A percentile compares a stretch with the other conserved stretches of the same genome.
These are phyloP conservation scores for Ustilago trichophora DNA, from an alignment of 1,284 basidiomycete species.

Conservation along the genomic window DNA sequence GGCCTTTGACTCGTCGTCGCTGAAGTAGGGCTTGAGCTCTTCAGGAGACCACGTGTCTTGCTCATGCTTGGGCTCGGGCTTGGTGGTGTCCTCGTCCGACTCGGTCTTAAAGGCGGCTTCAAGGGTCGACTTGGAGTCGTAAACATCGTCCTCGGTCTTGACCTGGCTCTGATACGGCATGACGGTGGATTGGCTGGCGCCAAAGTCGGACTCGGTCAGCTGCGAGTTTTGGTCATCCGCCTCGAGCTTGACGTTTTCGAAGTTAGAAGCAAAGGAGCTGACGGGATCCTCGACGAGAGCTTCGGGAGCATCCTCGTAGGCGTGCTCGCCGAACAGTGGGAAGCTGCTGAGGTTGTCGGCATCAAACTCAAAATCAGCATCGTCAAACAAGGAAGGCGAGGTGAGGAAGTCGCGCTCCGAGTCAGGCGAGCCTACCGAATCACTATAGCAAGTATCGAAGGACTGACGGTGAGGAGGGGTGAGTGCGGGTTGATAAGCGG, in stretches of 20 bases:
- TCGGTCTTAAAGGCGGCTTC: conserved; percentile 36
- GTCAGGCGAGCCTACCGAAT: conserved; percentile 41
- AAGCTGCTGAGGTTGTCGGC: conserved; percentile 21
- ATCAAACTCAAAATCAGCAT: conserved; percentile 42
- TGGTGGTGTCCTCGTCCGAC: conserved; percentile 1
- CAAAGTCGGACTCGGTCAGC: conserved; percentile 11
- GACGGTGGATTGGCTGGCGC: conserved; percentile 36
- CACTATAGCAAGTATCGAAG: conserved; percentile 36
- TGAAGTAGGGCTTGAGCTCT: conserved; percentile 36
- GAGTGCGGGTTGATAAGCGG: conserved; percentile 10
- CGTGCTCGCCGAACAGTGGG: conserved; percentile 31
- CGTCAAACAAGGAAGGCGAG: conserved; percentile 44
- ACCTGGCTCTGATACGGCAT: conserved; percentile 23
- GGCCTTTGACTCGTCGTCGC: conserved; percentile 22
- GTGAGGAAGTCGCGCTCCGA: conserved; percentile 47
- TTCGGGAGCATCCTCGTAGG: conserved; percentile 22
- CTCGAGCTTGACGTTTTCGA: conserved; percentile 44
- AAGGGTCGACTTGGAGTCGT: conserved; percentile 16
- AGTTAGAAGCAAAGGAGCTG: conserved; percentile 13
- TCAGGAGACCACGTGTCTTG: conserved; percentile 12
- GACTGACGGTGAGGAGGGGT: conserved; percentile 37
- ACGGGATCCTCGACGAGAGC: conserved; percentile 10
- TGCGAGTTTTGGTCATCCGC: conserved; percentile 24
- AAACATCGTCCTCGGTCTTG: conserved; percentile 30
- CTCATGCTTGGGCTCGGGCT: conserved; percentile 19